These are phyloP conservation scores for Udeniomyces megalosporus DNA, from an alignment of 768 basidiomycete genomes.

Conservation along the genomic window DNA sequence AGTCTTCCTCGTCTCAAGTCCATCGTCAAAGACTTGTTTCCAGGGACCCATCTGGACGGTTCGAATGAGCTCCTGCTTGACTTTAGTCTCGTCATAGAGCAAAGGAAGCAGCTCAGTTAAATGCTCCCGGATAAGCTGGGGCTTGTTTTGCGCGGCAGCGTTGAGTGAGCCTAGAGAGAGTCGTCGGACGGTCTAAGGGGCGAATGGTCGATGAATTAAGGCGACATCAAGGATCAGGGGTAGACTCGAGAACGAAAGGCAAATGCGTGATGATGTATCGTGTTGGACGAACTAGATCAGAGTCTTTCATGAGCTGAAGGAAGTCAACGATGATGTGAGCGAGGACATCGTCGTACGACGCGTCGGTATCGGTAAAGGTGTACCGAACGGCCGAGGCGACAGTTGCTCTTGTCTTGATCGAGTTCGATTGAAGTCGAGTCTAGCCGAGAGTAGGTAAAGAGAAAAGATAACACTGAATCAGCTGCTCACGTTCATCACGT, in stretches of 20 bases:
- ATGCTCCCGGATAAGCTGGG: constrained; percentile 76
- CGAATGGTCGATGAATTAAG: constrained; percentile 3
- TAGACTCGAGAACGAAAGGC: background rate
- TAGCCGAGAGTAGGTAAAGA: constrained; percentile 10
- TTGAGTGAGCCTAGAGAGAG: constrained; percentile 80
- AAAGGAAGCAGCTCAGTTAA: constrained; percentile 56
- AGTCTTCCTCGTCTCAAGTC: constrained; percentile 79
- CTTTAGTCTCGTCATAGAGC: constrained; percentile 67
- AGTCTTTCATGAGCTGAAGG: constrained; percentile 73
- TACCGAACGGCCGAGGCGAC: constrained; percentile 84
- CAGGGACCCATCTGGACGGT: constrained; percentile 95
- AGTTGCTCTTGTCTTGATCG: constrained; percentile 48
- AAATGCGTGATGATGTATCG: too few species aligned
- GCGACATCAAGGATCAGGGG: too few species aligned
- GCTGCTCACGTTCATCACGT: background rate
- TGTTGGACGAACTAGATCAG: constrained; percentile 80
- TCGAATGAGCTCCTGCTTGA: constrained; percentile 41
- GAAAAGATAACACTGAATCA: too few species aligned
- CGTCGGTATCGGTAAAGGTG: constrained; percentile 71
- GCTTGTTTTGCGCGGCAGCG: constrained; percentile 87
- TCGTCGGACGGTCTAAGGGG: constrained; percentile 62
- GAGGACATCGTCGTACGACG: constrained; percentile 76
- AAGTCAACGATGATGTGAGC: constrained; percentile 75
- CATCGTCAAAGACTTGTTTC: constrained; percentile 94
- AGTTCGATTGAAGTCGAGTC: constrained; percentile 23